These are phyloP conservation scores for Boletus edulis DNA, from an alignment of 768 basidiomycete species.

Conservation along the genomic window DNA sequence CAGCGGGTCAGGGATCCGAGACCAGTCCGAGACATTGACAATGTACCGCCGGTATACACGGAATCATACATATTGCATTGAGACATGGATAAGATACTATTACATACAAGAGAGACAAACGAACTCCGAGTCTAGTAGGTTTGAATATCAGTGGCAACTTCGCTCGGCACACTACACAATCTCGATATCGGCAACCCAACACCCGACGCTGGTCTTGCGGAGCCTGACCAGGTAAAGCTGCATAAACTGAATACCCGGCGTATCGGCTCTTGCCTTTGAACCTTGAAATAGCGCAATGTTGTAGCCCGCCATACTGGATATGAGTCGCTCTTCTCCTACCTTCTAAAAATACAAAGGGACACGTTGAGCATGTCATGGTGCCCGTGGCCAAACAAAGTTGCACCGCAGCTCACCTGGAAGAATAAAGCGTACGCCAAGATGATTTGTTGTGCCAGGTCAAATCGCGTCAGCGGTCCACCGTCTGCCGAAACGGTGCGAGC, in stretches of 20 bases:
- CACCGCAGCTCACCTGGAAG: not conserved
- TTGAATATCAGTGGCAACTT: too few species aligned
- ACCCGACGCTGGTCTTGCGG: not conserved
- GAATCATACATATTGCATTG: not conserved
- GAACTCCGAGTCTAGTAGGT: not conserved
- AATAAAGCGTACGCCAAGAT: not conserved
- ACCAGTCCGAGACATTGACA: not conserved
- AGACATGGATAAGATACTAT: not conserved
- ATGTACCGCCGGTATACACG: too few species aligned
- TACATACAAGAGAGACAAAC: not conserved
- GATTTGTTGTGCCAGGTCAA: not conserved
- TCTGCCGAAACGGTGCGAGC: not conserved
- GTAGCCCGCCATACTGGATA: not conserved
- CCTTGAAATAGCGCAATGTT: conserved; percentile 15
- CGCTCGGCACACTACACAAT: not conserved
- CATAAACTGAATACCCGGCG: conserved; percentile 4
- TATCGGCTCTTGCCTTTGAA: not conserved
- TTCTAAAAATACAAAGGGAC: not conserved
- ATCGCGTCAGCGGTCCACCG: conserved; percentile 1
- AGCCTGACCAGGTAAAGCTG: conserved; percentile 10
- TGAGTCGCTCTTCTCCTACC: not conserved
- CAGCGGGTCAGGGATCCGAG: not conserved
- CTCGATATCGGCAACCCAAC: conserved; percentile 13
- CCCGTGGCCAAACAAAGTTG: not conserved
- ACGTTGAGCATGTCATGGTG: not conserved